Percentiles rank a stretch among this genome's conserved stretches.
phyloP scores from a whole-genome alignment of 345 rosid genomes.

The Geranium rotundifolium region DNA sequence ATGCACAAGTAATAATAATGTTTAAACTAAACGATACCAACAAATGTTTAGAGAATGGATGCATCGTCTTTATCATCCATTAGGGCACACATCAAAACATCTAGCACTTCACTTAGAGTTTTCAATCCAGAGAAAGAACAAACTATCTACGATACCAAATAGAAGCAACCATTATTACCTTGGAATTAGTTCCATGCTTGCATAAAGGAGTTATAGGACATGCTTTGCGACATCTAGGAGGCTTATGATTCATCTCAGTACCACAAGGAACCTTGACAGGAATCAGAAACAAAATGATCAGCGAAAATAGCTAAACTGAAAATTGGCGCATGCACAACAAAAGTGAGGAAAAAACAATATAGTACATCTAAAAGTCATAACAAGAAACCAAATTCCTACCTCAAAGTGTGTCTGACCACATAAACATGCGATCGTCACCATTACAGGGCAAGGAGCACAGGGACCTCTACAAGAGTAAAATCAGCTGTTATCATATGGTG shows the following conservation, averaged over 20 bases:
- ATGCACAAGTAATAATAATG: conserved; percentile 3
- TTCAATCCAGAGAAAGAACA: background rate
- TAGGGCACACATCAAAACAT: background rate
- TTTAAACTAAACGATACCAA: background rate
- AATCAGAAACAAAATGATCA: conserved; percentile 8
- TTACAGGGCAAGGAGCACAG: conserved; percentile 91
- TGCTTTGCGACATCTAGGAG: conserved; percentile 77
- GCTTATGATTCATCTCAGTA: conserved; percentile 73
- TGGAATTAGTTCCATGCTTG: conserved; percentile 52
- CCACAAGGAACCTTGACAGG: conserved; percentile 89
- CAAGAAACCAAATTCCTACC: conserved; percentile 27
- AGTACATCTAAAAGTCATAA: background rate
- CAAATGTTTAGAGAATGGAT: background rate
- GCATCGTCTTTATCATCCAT: background rate
- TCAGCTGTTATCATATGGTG: conserved; percentile 3
- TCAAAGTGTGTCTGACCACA: conserved; percentile 76
- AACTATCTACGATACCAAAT: background rate
- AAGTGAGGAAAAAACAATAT: background rate
- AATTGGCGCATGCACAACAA: background rate
- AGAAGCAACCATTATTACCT: conserved; percentile 37
- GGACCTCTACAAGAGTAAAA: conserved; percentile 55
- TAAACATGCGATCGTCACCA: conserved; percentile 80
- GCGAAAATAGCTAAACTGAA: background rate
- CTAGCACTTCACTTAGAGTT: too few relatives aligned
- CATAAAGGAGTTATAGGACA: conserved; percentile 55